Evolutionary conservation across 2,329 filamentous ascomycete species (phyloP), one percentile per base, ranked within the genome.

Genomic region (Zopfia rhizophila): DNA sequence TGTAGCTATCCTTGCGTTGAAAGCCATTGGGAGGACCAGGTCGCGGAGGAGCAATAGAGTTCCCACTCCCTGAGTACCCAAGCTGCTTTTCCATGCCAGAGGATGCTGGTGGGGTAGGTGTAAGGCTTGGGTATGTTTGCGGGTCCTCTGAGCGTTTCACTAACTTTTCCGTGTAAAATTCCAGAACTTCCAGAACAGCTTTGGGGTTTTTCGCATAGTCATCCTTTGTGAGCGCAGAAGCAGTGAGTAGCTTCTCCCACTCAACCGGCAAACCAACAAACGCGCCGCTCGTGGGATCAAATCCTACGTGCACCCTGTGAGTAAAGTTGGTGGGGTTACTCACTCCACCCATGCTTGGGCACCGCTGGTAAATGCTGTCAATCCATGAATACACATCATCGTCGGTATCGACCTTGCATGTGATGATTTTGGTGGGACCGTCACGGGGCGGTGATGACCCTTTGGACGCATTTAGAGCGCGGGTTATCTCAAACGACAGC

Each of bases 351-450:
- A 97, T 96, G 53, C 91, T 93, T 13, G 94, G 94, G 72, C 93
- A 97, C 55, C 93, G 88, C 61, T 93, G 91, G 70, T 97, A 97
- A 58, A 99, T 95, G 70, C 92, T 90, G 72, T 99, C 94, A 65
- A 97, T 96, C 94, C 94, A 99, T 64, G 96, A 91, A 73, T 99
- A 99, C 41, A 99, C 85, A 60, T 99, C 94, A 66, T 96, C 93
- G 65, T 99, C 94, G 45, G 87, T 89, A 75, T 97, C 96, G 62
- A 97, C 91, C 69, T 89, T 91, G 71, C 96, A 94, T 55, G 94
- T 91, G 39, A 97, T 84, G 3, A 90, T 89, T 70, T 89, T 91
- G 47, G 87, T 89, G 7, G 87, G 83, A 23, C 90, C 86, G 55
- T 97, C 93, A 56, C 91, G 87, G 32, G 89, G 89, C 8, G 91